Evolutionary conservation across 225 moss, liverwort and hornwort genomes (phyloP).

Genomic region (Physcomitrium patens): DNA sequence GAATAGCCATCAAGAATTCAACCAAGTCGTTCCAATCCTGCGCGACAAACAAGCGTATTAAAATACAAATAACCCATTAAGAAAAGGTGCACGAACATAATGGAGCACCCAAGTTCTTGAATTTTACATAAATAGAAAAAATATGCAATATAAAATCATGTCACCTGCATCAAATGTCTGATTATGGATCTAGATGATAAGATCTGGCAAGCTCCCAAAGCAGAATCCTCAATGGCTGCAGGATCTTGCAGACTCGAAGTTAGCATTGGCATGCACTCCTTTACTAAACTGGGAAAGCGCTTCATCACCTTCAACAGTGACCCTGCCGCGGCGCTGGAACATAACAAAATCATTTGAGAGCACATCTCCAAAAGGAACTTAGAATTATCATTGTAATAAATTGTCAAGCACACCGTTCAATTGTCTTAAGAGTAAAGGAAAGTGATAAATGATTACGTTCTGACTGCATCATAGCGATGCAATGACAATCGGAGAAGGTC

Average conservation of each 20-base stretch:
- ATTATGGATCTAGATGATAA: conserved; percentile 86
- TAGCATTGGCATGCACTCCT: conserved; percentile 63
- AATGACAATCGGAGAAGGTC: conserved; percentile 81
- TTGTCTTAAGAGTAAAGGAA: background rate
- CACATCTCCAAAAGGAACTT: conserved; percentile 20
- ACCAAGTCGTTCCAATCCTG: conserved; percentile 89
- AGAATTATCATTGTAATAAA: background rate
- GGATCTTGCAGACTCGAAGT: conserved; percentile 76
- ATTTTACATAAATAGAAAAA: conserved; percentile 12
- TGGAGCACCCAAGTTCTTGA: conserved; percentile 10
- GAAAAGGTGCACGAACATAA: conserved; percentile 15
- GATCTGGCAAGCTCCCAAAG: conserved; percentile 94
- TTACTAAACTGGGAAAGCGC: conserved; percentile 87
- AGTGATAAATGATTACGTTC: conserved; percentile 55
- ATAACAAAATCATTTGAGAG: conserved; percentile 5
- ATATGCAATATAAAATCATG: conserved; percentile 15
- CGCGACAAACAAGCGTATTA: conserved; percentile 22
- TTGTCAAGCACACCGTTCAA: conserved; percentile 16
- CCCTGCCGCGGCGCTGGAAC: conserved; percentile 71
- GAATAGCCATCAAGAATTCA: conserved; percentile 79
- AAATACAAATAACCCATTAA: conserved; percentile 12
- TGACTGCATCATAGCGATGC: conserved; percentile 92
- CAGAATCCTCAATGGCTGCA: conserved; percentile 81
- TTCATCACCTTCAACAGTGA: conserved; percentile 85
- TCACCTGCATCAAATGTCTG: conserved; percentile 88